phyloP scores from a whole-genome alignment of 2,329 filamentous ascomycete genomes.

The Thelonectria rubi region DNA sequence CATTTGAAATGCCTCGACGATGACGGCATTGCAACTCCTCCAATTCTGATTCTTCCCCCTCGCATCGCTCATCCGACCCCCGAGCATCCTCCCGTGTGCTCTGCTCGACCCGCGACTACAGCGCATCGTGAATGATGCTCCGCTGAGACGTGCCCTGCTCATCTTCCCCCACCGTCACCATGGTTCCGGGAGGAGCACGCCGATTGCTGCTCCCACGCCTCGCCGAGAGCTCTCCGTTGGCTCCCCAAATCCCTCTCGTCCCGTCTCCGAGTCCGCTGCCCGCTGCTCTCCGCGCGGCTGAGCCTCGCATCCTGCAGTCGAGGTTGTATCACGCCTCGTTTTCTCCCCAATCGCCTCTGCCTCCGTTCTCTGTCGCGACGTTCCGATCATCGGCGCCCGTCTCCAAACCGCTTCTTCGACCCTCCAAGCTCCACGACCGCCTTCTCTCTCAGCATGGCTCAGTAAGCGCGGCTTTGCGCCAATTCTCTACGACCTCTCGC shows the following conservation, averaged over 20 bases:
- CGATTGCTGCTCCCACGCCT: conserved; percentile 60
- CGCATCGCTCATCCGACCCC: conserved; percentile 23
- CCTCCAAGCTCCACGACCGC: conserved; percentile 12
- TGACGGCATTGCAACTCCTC: conserved; percentile 46
- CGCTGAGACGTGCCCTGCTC: conserved; percentile 37
- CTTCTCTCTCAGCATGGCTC: conserved; percentile 21
- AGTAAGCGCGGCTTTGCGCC: conserved; percentile 37
- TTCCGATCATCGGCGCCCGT: conserved; percentile 33
- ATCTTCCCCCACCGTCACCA: conserved; percentile 47
- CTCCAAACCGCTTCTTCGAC: conserved; percentile 16
- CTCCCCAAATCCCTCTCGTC: conserved; percentile 38
- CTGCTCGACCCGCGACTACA: conserved; percentile 26
- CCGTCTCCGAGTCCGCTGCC: conserved; percentile 36
- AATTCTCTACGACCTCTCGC: conserved; percentile 43
- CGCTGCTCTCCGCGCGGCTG: conserved; percentile 29
- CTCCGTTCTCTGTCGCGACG: conserved; percentile 40
- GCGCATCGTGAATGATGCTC: conserved; percentile 44
- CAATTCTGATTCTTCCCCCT: conserved; percentile 33
- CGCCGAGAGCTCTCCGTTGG: conserved; percentile 45
- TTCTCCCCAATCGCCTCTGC: conserved; percentile 33
- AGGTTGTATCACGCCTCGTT: conserved; percentile 33
- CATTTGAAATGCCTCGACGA: conserved; percentile 45
- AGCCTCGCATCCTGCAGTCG: conserved; percentile 29
- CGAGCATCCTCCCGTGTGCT: conserved; percentile 16
- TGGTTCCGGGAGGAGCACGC: conserved; percentile 61